Evolutionary conservation across 106 monocot genomes (phyloP), one percentile per base, ranked within the genome.

Genomic region (Allium fistulosum): DNA sequence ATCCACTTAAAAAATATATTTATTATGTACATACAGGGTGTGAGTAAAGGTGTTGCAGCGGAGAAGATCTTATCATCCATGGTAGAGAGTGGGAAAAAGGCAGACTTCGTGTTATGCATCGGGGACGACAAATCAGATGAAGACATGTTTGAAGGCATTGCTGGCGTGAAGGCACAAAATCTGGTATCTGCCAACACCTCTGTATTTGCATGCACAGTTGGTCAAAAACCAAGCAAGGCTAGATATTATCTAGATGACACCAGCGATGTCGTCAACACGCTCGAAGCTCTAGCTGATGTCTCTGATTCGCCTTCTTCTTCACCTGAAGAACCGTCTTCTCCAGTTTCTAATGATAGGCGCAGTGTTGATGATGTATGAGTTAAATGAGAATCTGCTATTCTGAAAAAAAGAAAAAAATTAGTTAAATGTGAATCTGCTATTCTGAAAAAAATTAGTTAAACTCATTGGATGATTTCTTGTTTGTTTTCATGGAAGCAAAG

Each of bases 101-200:
- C 82, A 16, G 82, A 82, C 46, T 82, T 82, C 59, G 75, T 82
- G 17, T 48, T 82, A 11, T 82, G 82, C 75, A 67, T 82, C 49
- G 82, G 82, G 8, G 82, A 82, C n/a, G 82, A 82, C 61, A 78
- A 78, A 52, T 82, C 82, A 0, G 82, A 82, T 13, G 82, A 82
- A 71, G 82, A 82, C 75, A 82, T 82, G 82, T 82, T 82, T 70
- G 78, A 82, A 74, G 70, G 71, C 67, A 75, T 82, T 26, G 61
- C 57, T 17, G 70, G 73, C 2, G 48, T 70, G 11, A 62, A 71
- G 64, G 48, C 57, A 3, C 62, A 48, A 62, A 62, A 78, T 14
- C 66, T 78, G 50, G 78, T 78, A 4, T 48, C 61, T 6, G 56
- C 75, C 15, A 57, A 16, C 74, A 78, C 74, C 12, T 71, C 71